phyloP scores from a whole-genome alignment of 2,329 filamentous ascomycete genomes.

The Ceratocystis huliohia region DNA sequence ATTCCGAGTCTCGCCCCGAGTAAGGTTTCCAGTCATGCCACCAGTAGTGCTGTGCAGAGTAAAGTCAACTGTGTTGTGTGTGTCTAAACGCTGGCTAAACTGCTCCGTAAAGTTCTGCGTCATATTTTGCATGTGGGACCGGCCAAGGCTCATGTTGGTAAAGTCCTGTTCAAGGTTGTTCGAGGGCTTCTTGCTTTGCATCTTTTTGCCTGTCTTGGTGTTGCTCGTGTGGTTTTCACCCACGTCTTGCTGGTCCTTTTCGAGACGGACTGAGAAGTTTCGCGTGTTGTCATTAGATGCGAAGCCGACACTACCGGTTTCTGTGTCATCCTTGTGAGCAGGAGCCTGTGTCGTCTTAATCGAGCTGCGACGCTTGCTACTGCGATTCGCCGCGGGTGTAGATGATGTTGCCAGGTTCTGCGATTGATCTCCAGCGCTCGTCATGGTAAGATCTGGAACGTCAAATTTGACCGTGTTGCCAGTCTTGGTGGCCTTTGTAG shows the following conservation, averaged over 20 bases:
- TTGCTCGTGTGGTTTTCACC: slow-evolving; percentile 19
- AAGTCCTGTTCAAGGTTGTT: slow-evolving; percentile 22
- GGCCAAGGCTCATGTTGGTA: slow-evolving; percentile 22
- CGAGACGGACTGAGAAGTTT: slow-evolving; percentile 23
- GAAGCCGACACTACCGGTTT: slow-evolving; percentile 23
- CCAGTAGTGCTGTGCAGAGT: slow-evolving; percentile 13
- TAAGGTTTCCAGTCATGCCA: slow-evolving; percentile 11
- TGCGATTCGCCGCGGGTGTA: slow-evolving; percentile 28
- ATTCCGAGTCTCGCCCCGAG: slow-evolving; percentile 10
- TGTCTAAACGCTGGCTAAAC: slow-evolving; percentile 22
- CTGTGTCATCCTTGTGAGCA: slow-evolving; percentile 20
- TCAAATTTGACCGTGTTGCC: slow-evolving; percentile 27
- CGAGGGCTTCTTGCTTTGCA: slow-evolving; percentile 16
- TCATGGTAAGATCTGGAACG: slow-evolving; percentile 29
- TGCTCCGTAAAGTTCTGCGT: slow-evolving; percentile 21
- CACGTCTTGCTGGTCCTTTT: slow-evolving; percentile 21
- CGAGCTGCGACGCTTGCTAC: slow-evolving; percentile 32
- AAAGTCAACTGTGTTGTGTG: slow-evolving; percentile 15
- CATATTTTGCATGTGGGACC: slow-evolving; percentile 8
- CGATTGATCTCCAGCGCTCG: slow-evolving; percentile 24
- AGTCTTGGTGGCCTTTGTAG: slow-evolving; percentile 13
- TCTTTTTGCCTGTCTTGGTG: slow-evolving; percentile 7
- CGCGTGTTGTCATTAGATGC: slow-evolving; percentile 24
- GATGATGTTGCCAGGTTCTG: slow-evolving; percentile 11
- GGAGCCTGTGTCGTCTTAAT: slow-evolving; percentile 20